These are phyloP conservation scores for Gnomoniopsis smithogilvyi DNA, from an alignment of 2,329 filamentous ascomycete species.

Conservation along the genomic window DNA sequence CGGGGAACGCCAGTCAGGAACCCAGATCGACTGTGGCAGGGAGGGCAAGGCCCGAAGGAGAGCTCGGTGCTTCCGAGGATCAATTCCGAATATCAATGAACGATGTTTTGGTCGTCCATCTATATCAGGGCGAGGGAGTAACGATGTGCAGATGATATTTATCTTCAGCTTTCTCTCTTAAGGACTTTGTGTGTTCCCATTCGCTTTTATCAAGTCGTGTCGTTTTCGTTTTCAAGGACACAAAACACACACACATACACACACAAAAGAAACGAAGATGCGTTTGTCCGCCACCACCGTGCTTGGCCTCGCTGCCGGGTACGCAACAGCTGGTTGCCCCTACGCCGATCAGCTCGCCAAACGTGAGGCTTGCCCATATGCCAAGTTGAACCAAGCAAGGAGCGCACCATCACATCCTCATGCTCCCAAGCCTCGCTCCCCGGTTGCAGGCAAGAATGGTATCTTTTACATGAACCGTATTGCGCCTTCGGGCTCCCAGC, in stretches of 20 bases:
- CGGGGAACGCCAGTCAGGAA: too few species aligned
- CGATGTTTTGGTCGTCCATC: too few species aligned
- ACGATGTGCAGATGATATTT: neutral
- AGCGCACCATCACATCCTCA: neutral
- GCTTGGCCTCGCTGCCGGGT: neutral
- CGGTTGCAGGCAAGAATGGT: slow-evolving; percentile 11
- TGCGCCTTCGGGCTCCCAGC: slow-evolving; percentile 17
- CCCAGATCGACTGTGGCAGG: neutral
- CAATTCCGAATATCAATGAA: neutral
- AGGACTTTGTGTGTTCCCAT: too few species aligned
- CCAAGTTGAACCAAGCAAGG: neutral
- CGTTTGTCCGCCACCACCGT: slow-evolving; percentile 1
- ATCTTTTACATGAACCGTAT: slow-evolving; percentile 21
- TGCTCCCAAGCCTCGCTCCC: neutral
- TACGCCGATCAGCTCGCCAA: slow-evolving; percentile 11
- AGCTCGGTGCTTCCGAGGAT: neutral
- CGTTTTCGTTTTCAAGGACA: too few species aligned
- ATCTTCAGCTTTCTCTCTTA: neutral
- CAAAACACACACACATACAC: too few species aligned
- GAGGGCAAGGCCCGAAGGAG: neutral
- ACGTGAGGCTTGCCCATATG: slow-evolving; percentile 13
- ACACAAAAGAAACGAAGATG: too few species aligned
- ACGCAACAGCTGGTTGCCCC: slow-evolving; percentile 3
- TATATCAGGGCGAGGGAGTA: neutral
- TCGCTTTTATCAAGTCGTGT: too few species aligned